Percentiles rank a stretch among this genome's conserved stretches.
These are phyloP conservation scores for Russula foetens DNA, from an alignment of 768 basidiomycete species.

Conservation along the genomic window DNA sequence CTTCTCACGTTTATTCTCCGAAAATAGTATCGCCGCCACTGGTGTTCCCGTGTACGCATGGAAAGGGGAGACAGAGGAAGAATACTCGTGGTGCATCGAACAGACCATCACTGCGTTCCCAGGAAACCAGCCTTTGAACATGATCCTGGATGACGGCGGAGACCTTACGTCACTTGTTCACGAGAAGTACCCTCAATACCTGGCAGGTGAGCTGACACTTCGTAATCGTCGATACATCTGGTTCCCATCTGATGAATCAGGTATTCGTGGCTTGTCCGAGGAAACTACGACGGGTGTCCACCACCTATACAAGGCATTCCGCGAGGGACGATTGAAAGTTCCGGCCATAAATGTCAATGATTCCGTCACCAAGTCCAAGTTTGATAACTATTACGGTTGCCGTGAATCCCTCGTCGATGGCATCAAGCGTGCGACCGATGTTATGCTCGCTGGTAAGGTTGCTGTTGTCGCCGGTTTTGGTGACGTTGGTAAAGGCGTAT, in stretches of 20 bases:
- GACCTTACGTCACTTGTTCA: constrained; percentile 93
- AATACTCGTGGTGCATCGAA: constrained; percentile 97
- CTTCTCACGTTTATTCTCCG: constrained; percentile 1
- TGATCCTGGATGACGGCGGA: constrained; percentile 99
- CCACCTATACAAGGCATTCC: constrained; percentile 97
- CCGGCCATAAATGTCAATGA: constrained; percentile 99
- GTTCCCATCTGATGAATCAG: constrained; percentile 32
- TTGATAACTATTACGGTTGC: constrained; percentile 98
- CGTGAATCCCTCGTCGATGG: constrained; percentile 99
- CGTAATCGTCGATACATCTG: background rate
- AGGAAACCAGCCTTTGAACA: constrained; percentile 78
- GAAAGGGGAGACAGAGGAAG: constrained; percentile 99
- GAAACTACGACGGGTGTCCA: constrained; percentile 99
- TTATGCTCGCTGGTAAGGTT: constrained; percentile 99
- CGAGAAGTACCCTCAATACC: constrained; percentile 90
- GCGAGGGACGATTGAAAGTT: constrained; percentile 91
- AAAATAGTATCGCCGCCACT: constrained; percentile 82
- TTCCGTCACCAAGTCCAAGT: constrained; percentile 99
- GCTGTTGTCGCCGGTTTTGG: constrained; percentile 98
- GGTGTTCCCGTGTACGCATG: constrained; percentile 98
- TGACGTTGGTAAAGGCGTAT: constrained; percentile 97
- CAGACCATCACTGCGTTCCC: constrained; percentile 89
- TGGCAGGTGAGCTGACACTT: constrained; percentile 44
- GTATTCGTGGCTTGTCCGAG: constrained; percentile 90
- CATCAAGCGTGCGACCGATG: constrained; percentile 99